Conservation (phyloP, 768 basidiomycete species). For the Trametes cinnabarina region DNA sequence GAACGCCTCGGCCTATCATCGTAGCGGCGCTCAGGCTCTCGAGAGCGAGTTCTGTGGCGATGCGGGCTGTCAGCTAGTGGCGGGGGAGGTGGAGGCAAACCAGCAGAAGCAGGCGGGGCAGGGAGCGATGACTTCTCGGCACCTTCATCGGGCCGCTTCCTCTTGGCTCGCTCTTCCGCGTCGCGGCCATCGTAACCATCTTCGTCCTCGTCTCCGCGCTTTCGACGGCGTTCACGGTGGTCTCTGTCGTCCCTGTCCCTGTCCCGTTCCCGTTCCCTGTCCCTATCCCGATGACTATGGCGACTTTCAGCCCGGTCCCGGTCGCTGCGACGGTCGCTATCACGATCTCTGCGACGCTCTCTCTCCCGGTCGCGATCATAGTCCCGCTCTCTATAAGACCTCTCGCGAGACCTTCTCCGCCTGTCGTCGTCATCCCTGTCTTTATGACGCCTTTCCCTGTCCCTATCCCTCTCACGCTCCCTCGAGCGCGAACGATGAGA, state of each 20-base stretch:
- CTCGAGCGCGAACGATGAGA: slow-evolving; percentile 73
- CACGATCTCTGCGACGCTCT: slow-evolving; percentile 38
- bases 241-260: slow-evolving; percentile 45
- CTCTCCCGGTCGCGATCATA: slow-evolving; percentile 36
- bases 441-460: slow-evolving; percentile 47
- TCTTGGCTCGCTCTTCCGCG: slow-evolving; percentile 58
- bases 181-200: slow-evolving; percentile 38
- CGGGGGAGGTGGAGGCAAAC: slow-evolving; percentile 41
- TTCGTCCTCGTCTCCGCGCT: slow-evolving; percentile 62
- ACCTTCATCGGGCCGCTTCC: slow-evolving; percentile 59
- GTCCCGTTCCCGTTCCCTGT: slow-evolving; percentile 34
- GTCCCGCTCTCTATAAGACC: slow-evolving; percentile 43
- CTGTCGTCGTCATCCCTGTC: slow-evolving; percentile 58
- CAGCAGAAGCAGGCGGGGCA: slow-evolving; percentile 49
- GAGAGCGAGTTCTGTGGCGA: slow-evolving; percentile 47
- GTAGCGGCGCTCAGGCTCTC: slow-evolving; percentile 50
- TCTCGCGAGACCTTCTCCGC: slow-evolving; percentile 49
- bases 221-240: slow-evolving; percentile 53
- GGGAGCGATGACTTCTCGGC: slow-evolving; percentile 43
- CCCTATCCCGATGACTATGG: slow-evolving; percentile 52
- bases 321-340: slow-evolving; percentile 49
- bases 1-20: slow-evolving; percentile 43
- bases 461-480: slow-evolving; percentile 46
- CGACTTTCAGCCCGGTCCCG: slow-evolving; percentile 50
- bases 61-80: slow-evolving; percentile 50